Evolutionary conservation across 2,329 filamentous ascomycete genomes (phyloP).

Genomic region (Ceratocystis colombiana): DNA sequence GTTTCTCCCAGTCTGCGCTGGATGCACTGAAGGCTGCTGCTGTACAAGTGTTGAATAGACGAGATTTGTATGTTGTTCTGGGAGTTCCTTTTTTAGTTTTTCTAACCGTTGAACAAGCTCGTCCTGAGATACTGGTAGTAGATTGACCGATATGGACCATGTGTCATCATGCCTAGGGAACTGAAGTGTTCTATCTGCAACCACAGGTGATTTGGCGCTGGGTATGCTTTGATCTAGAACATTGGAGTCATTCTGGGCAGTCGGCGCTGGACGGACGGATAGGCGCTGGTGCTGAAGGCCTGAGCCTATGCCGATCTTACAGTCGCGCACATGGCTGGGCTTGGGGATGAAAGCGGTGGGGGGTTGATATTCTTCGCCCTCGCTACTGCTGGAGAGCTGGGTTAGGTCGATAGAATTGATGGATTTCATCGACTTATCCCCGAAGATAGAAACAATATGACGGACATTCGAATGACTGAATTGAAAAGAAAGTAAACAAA

Average conservation of each 20-base stretch:
- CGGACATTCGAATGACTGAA: conserved; percentile 10
- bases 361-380: not conserved
- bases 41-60: conserved; percentile 14
- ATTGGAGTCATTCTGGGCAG: not conserved
- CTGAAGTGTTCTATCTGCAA: too few relatives aligned
- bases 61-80: conserved; percentile 15
- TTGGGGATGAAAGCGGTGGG: not conserved
- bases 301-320: not conserved
- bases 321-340: not conserved
- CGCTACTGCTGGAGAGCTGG: conserved; percentile 11
- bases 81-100: conserved; percentile 10
- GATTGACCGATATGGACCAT: not conserved
- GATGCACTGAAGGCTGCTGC: not conserved
- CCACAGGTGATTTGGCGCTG: not conserved
- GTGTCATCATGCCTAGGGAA: not conserved
- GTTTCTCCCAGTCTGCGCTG: not conserved
- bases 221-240: not conserved
- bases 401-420: conserved; percentile 19
- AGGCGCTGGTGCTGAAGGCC: conserved; percentile 4
- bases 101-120: not conserved
- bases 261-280: not conserved
- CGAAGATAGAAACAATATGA: not conserved
- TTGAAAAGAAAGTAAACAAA: not conserved
- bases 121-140: not conserved
- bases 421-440: conserved; percentile 15